Evolutionary conservation across 2,329 filamentous ascomycete genomes (phyloP).

Genomic region (Venturia asperata): DNA sequence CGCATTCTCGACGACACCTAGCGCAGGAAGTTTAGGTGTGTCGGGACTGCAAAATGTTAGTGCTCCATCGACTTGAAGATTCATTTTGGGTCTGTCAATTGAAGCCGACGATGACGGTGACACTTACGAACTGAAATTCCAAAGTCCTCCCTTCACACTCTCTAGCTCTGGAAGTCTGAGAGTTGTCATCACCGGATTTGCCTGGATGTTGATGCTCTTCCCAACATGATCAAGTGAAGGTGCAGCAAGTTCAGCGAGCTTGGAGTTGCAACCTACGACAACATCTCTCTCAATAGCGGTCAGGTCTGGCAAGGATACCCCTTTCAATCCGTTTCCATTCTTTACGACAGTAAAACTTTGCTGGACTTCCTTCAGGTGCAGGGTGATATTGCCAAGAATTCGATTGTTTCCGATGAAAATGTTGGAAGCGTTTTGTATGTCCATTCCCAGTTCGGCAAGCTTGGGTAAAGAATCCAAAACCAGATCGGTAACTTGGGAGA

Average conservation of each 20-base stretch:
- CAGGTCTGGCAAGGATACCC: neutral
- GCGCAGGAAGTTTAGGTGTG: neutral
- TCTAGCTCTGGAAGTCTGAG: neutral
- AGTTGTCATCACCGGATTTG: neutral
- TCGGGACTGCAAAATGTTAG: neutral
- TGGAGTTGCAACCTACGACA: neutral
- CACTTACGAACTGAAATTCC: neutral
- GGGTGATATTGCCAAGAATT: neutral
- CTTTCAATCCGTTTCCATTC: neutral
- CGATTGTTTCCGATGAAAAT: neutral
- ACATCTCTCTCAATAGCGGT: neutral
- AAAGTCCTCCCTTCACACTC: neutral
- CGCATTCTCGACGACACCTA: neutral
- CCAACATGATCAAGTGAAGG: neutral
- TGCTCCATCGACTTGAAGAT: no score
- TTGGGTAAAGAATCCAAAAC: neutral
- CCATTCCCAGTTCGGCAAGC: neutral
- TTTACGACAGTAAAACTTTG: neutral
- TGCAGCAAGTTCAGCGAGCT: neutral
- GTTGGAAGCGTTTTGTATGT: neutral
- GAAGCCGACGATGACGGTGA: neutral
- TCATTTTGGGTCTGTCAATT: neutral
- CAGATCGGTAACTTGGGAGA: neutral
- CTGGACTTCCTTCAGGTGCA: neutral
- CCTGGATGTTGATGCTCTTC: neutral